Evolutionary conservation across 306 rosid species (phyloP).

Genomic region (Trifolium fragiferum): DNA sequence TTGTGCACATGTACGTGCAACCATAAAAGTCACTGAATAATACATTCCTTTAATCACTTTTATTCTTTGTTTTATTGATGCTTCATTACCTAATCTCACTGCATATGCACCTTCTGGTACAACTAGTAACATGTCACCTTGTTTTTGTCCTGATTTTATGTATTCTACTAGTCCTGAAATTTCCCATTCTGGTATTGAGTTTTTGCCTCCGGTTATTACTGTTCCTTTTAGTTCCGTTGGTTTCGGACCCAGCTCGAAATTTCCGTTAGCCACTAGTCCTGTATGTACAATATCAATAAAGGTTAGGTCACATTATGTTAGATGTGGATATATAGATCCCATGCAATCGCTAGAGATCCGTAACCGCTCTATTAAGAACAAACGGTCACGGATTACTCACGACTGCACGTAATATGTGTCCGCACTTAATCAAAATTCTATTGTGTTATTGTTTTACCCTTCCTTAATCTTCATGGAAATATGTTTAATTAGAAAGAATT

Average conservation of each 20-base stretch:
- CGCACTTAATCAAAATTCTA: no score
- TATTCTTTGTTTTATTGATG: conserved; percentile 70
- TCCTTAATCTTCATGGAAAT: not conserved
- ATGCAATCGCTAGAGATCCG: no score
- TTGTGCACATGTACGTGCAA: conserved; percentile 95
- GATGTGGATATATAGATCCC: no score
- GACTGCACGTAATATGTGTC: no score
- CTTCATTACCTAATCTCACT: conserved; percentile 91
- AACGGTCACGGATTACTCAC: no score
- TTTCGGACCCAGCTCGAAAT: conserved; percentile 80
- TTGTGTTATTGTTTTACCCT: not conserved
- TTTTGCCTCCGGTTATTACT: conserved; percentile 64
- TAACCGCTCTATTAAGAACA: no score
- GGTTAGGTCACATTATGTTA: not conserved
- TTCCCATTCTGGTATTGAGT: conserved; percentile 82
- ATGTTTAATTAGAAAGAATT: not conserved
- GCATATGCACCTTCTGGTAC: conserved; percentile 96
- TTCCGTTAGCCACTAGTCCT: conserved; percentile 81
- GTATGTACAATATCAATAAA: conserved; percentile 30
- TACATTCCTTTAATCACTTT: conserved; percentile 71
- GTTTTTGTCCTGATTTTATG: conserved; percentile 91
- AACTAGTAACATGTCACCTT: conserved; percentile 96
- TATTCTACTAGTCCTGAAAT: conserved; percentile 85
- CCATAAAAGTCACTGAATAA: conserved; percentile 82
- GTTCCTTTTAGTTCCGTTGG: conserved; percentile 69